Base-by-base conservation (phyloP, 441 rosid genomes). In the Iberis amara region DNA sequence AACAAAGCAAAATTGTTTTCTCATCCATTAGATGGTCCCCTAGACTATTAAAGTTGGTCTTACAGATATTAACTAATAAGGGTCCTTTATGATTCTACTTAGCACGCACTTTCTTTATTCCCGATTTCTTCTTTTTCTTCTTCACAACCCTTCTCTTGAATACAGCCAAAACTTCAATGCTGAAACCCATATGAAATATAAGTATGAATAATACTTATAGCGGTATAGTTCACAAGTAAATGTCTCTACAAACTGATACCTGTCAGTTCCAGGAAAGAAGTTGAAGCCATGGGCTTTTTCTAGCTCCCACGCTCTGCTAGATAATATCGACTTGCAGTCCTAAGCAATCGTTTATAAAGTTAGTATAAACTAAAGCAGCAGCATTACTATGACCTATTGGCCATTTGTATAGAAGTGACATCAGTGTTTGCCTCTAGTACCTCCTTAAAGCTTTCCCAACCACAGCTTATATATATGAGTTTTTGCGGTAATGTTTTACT, bases 391-490 rank as follows among this genome's bases (percentile, higher is more conserved):
- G 7, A 15, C 30, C 38, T 47, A 39, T 38, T 51, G 14, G 23
- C 15, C 2, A 1, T 27, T 23, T 27, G 42, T 37, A 28, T 14
- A 46, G 13, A 68, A 28, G n/a, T 57, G 44, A 37, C n/a, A 21
- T 60, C 26, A 44, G 32, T 44, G 54, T 33, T 46, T 35, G 40
- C 40, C 52, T 53, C 9, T 24, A 35, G 38, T 76, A 87, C 96
- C 96, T 80, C 84, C 65, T 87, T 87, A 67, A 87, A 91, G 79
- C 89, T 91, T 64, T 85, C 89, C 98, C 98, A 91, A 56, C 96
- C 95, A 61, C 96, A 87, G 65, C 98, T 87, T 68, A 91, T 91
- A 49, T 91, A 91, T 59, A 87, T 83, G 41, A 91, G 95, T 39
- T 81, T 85, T 64, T 80, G 79, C 13, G 98, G 98, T 41, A 82